Percentiles rank a stretch among this genome's conserved stretches.
phyloP scores from a whole-genome alignment of 441 rosid species.

The Capsella rubella region DNA sequence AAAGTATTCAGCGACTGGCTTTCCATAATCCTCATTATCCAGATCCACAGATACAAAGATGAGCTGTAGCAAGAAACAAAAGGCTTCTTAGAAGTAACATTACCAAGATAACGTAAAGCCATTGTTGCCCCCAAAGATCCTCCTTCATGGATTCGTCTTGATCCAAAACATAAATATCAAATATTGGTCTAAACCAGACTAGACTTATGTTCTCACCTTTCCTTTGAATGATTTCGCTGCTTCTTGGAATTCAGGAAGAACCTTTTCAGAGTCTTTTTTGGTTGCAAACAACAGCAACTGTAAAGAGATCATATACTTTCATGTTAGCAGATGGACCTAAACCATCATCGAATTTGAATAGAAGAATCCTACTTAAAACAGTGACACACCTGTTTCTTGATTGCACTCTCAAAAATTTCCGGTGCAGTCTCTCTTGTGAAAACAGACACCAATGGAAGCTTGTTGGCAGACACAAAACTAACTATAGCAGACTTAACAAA shows the following conservation, averaged over 20 bases:
- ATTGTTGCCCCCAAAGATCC: background rate
- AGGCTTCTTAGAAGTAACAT: constrained; percentile 25
- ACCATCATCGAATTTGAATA: background rate
- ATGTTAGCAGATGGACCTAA: constrained; percentile 28
- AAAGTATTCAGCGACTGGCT: constrained; percentile 93
- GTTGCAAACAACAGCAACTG: constrained; percentile 78
- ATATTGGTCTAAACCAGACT: background rate
- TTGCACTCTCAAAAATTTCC: constrained; percentile 77
- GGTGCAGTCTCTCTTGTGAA: constrained; percentile 89
- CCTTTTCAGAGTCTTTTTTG: constrained; percentile 70
- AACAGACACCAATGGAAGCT: constrained; percentile 82
- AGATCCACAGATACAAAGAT: constrained; percentile 85
- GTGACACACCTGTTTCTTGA: constrained; percentile 78
- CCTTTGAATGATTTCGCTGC: constrained; percentile 91
- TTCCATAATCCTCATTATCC: constrained; percentile 93
- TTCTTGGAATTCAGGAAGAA: constrained; percentile 70
- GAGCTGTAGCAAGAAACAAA: constrained; percentile 63
- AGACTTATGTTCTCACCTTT: constrained; percentile 62
- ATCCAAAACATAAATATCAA: background rate
- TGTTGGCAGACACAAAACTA: constrained; percentile 80
- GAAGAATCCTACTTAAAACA: constrained; percentile 13
- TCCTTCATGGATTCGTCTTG: background rate
- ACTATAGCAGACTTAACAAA: constrained; percentile 76
- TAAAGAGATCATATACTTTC: constrained; percentile 25
- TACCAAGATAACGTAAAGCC: constrained; percentile 13